Conservation (phyloP, 352 stramenopile genomes). For the Phytophthora tentaculata region DNA sequence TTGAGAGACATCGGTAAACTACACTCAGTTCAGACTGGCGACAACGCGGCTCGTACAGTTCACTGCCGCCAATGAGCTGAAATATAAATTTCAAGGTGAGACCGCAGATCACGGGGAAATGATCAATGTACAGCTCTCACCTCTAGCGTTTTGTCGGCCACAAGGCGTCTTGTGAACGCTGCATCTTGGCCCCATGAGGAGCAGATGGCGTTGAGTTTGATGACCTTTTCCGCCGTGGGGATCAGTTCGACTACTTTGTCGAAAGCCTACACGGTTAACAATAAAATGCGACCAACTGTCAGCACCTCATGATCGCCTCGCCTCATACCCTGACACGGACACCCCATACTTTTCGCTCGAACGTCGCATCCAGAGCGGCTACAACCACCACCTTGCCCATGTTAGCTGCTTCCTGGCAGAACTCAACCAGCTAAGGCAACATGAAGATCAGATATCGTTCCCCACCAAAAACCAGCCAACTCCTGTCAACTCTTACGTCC, state of each 20-base stretch:
- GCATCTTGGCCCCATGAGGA: constrained; percentile 78
- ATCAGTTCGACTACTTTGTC: constrained; percentile 76
- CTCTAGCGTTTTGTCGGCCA: constrained; percentile 74
- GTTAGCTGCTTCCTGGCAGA: constrained; percentile 74
- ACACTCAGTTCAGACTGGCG: constrained; percentile 50
- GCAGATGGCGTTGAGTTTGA: constrained; percentile 88
- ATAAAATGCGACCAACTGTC: not conserved
- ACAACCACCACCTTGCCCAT: constrained; percentile 84
- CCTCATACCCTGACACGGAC: no score
- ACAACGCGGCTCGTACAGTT: constrained; percentile 84
- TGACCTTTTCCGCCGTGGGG: constrained; percentile 75
- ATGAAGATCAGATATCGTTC: constrained; percentile 14
- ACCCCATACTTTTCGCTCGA: constrained; percentile 70
- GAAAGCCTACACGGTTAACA: constrained; percentile 64
- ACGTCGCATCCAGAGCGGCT: constrained; percentile 75
- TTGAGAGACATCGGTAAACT: not conserved
- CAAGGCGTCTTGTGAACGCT: constrained; percentile 81
- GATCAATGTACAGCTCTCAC: constrained; percentile 26
- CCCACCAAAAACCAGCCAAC: constrained; percentile 7
- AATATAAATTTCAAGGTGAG: constrained; percentile 2
- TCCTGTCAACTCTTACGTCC: constrained; percentile 47
- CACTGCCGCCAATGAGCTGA: constrained; percentile 78
- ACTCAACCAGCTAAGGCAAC: constrained; percentile 64
- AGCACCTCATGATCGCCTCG: not conserved
- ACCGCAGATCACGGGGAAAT: not conserved